Evolutionary conservation across 2,329 filamentous ascomycete genomes (phyloP), one percentile per base, ranked within the genome.

Genomic region (Dothideomycetes sp.): DNA sequence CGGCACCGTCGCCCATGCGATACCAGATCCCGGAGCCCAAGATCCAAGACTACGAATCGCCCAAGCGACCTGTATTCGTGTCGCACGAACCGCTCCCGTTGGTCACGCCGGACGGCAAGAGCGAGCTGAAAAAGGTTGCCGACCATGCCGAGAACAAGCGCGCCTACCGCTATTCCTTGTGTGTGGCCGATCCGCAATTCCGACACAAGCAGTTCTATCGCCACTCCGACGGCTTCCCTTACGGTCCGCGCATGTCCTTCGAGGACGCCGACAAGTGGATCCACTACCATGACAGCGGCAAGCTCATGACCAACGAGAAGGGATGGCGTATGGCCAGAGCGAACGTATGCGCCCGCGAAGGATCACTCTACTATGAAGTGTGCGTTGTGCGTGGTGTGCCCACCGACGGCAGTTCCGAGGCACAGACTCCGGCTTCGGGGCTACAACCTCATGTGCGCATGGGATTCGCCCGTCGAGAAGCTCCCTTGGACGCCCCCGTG

Each of bases 311-410:
- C 0, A 94, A 91, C 11, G 80, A 89, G 51, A 94, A 94, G 61
- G 88, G 91, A 7, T 95, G 91, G 71, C 76, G 93, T 45, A 91
- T 89, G 71, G 82, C 84, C 2, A 78, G 89, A 27, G 87, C 85
- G 10, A 98, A 98, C 53, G 82, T 96, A 1, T 86, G 84, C 17
- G 84, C 88, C 4, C 73, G 91, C 32, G 84, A 96, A 61, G 91
- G 91, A 1, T 76, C 84, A 22, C 86, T 85, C 70, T 98, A 93
- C 61, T 98, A 87, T 70, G 91, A 98, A 63, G 87, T 89, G 61
- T 88, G 84, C 55, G 78, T 98, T 40, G 80, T 88, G 8, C 78
- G 80, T 49, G 91, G 91, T 24, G 78, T 84, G 29, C 67, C 75
- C 3, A 61, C 62, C 35, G 54, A 61, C 32, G 66, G 64, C 5